Conservation (phyloP, 805 yeast species). For the Phaffomyces opuntiae region DNA sequence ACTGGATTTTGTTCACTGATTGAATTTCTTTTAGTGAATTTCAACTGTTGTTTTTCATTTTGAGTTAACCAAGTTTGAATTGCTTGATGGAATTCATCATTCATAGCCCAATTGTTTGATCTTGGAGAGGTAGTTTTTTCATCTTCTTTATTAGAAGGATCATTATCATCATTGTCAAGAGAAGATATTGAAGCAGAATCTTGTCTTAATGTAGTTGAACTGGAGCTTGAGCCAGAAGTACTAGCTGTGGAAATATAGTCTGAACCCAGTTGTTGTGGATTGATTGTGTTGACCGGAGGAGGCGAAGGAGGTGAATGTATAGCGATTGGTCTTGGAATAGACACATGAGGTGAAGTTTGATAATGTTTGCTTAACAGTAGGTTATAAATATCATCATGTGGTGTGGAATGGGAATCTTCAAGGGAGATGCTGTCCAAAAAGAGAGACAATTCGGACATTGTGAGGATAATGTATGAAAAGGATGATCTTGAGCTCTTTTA, state of each 20-base stretch:
- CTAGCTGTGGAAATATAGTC: conserved; percentile 3
- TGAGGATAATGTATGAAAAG: too few species aligned
- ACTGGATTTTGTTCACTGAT: neutral
- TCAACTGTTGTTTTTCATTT: conserved; percentile 10
- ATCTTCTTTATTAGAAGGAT: neutral
- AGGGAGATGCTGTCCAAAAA: conserved; percentile 8
- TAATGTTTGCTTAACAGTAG: conserved; percentile 4
- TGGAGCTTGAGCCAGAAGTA: conserved; percentile 7
- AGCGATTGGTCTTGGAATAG: neutral
- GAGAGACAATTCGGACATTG: conserved; percentile 6
- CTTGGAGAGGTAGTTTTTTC: neutral
- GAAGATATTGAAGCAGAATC: conserved; percentile 8
- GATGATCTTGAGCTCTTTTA: too few species aligned
- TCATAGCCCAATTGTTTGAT: conserved; percentile 18
- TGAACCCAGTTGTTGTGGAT: conserved; percentile 14
- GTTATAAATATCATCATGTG: conserved; percentile 4
- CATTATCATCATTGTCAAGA: conserved; percentile 1
- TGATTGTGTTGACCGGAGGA: conserved; percentile 12
- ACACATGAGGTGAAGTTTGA: neutral
- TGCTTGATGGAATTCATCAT: conserved; percentile 22
- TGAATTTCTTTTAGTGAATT: conserved; percentile 4
- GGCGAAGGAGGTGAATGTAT: conserved; percentile 3
- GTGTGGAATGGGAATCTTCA: conserved; percentile 1
- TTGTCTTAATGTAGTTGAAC: conserved; percentile 1
- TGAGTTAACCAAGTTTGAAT: conserved; percentile 22